These are phyloP conservation scores for Penicillium sp. DNA, from an alignment of 2,329 filamentous ascomycete species.

Conservation along the genomic window DNA sequence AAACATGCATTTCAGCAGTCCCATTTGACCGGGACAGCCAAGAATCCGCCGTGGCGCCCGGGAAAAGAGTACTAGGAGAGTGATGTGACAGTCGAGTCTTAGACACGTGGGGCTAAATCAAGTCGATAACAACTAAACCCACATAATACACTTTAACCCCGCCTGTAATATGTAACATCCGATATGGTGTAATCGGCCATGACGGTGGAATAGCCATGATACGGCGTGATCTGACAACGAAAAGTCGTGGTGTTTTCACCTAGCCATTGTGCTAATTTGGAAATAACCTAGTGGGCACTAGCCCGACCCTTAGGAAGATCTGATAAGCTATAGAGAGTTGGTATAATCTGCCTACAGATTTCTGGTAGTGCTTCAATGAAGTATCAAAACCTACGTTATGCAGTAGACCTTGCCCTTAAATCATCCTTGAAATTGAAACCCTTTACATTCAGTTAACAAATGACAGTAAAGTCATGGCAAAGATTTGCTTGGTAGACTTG, in stretches of 20 bases:
- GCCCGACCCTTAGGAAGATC: not conserved
- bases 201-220: not conserved
- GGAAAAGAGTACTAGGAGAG: too few relatives aligned
- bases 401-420: not conserved
- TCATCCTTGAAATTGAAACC: not conserved
- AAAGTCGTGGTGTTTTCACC: constrained; percentile 1
- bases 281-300: not conserved
- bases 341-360: not conserved
- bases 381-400: not conserved
- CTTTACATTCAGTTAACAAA: not conserved
- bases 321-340: not conserved
- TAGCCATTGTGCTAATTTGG: not conserved
- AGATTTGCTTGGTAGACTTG: not conserved
- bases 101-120: too few relatives aligned
- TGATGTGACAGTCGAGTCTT: too few relatives aligned
- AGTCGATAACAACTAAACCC: too few relatives aligned
- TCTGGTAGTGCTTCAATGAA: not conserved
- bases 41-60: too few relatives aligned
- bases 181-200: not conserved
- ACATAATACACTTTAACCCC: too few relatives aligned
- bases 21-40: too few relatives aligned
- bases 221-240: not conserved
- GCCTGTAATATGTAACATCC: too few relatives aligned
- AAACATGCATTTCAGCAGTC: too few relatives aligned
- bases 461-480: not conserved